phyloP scores from a whole-genome alignment of 768 basidiomycete species.

The Lactarius quietus region DNA sequence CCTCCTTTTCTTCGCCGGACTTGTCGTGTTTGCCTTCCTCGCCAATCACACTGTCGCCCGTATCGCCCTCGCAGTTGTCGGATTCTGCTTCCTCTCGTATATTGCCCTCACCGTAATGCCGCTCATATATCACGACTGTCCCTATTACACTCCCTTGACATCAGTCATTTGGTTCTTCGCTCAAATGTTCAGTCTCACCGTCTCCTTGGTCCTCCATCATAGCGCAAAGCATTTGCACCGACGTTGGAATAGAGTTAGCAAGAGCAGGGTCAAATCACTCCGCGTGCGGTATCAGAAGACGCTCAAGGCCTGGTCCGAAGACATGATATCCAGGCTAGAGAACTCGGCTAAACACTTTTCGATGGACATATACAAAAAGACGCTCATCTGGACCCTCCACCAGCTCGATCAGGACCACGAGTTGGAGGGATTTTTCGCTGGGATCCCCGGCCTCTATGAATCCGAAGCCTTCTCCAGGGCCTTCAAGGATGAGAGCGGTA shows the following conservation, averaged over 20 bases:
- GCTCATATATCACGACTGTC: not conserved
- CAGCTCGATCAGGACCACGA: not conserved
- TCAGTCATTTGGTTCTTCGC: not conserved
- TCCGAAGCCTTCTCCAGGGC: not conserved
- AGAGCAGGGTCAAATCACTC: not conserved
- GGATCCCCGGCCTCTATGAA: not conserved
- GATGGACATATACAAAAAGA: not conserved
- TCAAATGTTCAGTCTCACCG: not conserved
- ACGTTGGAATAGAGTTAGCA: not conserved
- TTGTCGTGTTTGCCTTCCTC: not conserved
- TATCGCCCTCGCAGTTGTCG: not conserved
- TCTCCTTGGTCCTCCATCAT: not conserved
- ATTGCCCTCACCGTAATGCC: slow-evolving; percentile 1
- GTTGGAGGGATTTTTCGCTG: not conserved
- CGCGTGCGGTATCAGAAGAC: rapidly evolving
- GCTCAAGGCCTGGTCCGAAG: not conserved
- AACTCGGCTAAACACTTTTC: not conserved
- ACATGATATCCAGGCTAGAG: not conserved
- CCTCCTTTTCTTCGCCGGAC: slow-evolving; percentile 18
- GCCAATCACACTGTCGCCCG: not conserved
- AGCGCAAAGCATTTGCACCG: not conserved
- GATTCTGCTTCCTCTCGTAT: not conserved
- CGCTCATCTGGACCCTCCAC: not conserved
- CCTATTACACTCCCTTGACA: slow-evolving; percentile 13
- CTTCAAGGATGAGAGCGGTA: too few species aligned